These are phyloP conservation scores for Aspergillus mulundensis DNA, from an alignment of 495 filamentous ascomycete genomes.

Conservation along the genomic window DNA sequence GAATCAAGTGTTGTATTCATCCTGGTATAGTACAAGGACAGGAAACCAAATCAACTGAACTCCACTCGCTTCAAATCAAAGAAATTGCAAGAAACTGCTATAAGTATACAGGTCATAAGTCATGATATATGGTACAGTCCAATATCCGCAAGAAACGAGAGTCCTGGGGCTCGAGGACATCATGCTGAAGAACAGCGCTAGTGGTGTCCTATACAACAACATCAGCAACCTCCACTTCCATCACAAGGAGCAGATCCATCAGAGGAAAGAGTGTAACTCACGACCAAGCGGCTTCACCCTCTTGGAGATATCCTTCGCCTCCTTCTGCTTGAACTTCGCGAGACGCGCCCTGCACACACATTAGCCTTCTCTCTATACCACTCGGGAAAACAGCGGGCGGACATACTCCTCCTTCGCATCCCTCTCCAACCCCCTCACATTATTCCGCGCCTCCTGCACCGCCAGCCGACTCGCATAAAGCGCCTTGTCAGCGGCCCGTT, in stretches of 20 bases:
- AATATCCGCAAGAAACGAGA: not conserved
- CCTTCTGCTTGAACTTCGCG: conserved; percentile 64
- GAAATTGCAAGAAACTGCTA: not conserved
- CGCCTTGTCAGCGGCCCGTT: conserved; percentile 60
- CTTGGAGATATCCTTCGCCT: conserved; percentile 60
- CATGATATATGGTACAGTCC: not conserved
- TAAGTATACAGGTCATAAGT: not conserved
- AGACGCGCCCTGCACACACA: conserved; percentile 33
- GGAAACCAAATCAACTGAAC: not conserved
- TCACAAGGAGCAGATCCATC: not conserved
- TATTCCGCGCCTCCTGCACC: conserved; percentile 57
- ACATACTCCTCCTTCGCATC: conserved; percentile 59
- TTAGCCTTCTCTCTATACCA: not conserved
- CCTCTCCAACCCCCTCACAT: conserved; percentile 57
- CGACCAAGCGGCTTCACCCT: conserved; percentile 61
- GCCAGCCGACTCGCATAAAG: conserved; percentile 51
- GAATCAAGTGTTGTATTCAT: too few relatives aligned
- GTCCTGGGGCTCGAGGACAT: too few relatives aligned
- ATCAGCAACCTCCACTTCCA: too few relatives aligned
- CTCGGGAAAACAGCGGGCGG: not conserved
- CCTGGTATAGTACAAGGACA: not conserved
- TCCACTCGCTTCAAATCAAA: not conserved
- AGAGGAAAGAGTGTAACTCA: not conserved
- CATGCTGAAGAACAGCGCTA: not conserved
- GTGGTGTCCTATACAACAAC: not conserved